These are phyloP conservation scores for Entamoeba moshkovskii DNA, from an alignment of 208 protist genomes.

Conservation along the genomic window DNA sequence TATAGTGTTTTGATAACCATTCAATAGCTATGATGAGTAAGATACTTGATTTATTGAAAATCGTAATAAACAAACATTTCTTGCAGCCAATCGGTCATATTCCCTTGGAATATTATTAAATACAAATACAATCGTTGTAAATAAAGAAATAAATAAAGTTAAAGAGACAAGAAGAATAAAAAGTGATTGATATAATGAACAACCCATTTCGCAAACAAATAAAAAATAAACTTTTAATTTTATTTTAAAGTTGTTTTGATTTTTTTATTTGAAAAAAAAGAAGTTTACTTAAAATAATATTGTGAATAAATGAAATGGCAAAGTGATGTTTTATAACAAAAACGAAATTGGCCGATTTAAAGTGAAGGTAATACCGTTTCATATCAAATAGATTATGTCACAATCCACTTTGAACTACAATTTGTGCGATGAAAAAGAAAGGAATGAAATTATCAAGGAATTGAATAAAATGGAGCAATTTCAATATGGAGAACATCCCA, in stretches of 20 bases:
- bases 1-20: not conserved
- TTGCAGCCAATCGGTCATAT: not conserved
- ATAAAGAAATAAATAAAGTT: not conserved
- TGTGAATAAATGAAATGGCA: too few species aligned
- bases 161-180: not conserved
- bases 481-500: not conserved
- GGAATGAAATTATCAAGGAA: too few species aligned
- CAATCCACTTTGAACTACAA: too few species aligned
- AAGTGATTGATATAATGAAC: not conserved
- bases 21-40: not conserved
- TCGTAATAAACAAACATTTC: not conserved
- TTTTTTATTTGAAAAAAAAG: too few species aligned
- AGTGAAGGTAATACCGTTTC: too few species aligned
- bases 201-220: not conserved
- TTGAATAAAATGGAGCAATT: not conserved
- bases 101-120: not conserved
- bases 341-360: too few species aligned
- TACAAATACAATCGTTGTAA: not conserved
- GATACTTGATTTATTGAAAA: not conserved
- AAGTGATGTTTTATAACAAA: too few species aligned
- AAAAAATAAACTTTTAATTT: not conserved
- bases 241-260: not conserved
- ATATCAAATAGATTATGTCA: too few species aligned
- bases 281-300: too few species aligned
- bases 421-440: too few species aligned